These are phyloP conservation scores for Asterophora lycoperdoides DNA, from an alignment of 768 basidiomycete species.

Conservation along the genomic window DNA sequence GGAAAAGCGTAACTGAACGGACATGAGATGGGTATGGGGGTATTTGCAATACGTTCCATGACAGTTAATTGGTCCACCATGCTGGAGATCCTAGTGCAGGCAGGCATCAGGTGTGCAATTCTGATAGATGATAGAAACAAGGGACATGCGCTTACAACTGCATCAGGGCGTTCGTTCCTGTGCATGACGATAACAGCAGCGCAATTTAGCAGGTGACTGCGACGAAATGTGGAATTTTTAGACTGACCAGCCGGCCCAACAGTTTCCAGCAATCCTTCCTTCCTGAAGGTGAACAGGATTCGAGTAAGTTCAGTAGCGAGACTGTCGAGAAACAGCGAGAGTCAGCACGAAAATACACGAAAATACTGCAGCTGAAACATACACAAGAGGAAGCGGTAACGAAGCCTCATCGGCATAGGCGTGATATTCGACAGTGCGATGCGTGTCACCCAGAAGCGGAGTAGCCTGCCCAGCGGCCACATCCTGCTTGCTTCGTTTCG, in stretches of 20 bases:
- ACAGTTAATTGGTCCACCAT: constrained; percentile 83
- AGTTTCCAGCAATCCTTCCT: constrained; percentile 80
- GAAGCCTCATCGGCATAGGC: constrained; percentile 53
- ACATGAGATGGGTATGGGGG: constrained; percentile 79
- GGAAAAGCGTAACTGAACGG: constrained; percentile 19
- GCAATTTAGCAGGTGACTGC: not conserved
- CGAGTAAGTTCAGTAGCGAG: constrained; percentile 79
- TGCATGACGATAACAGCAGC: constrained; percentile 1
- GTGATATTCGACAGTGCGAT: constrained; percentile 59
- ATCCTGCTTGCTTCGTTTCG: constrained; percentile 66
- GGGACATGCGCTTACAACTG: constrained; percentile 40
- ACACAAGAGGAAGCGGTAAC: constrained; percentile 82
- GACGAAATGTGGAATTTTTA: not conserved
- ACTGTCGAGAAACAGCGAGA: constrained; percentile 29
- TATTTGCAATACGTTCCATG: constrained; percentile 91
- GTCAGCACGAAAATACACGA: not conserved
- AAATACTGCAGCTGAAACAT: constrained; percentile 19
- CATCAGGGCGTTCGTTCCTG: constrained; percentile 76
- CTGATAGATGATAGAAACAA: not conserved
- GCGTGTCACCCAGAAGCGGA: constrained; percentile 56
- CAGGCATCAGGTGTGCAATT: constrained; percentile 3
- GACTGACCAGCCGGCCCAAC: constrained; percentile 80
- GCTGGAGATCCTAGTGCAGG: constrained; percentile 52
- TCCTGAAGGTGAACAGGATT: constrained; percentile 66
- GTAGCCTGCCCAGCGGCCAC: constrained; percentile 40